Conservation (phyloP, 2,329 filamentous ascomycete genomes). For the Monilinia laxa region DNA sequence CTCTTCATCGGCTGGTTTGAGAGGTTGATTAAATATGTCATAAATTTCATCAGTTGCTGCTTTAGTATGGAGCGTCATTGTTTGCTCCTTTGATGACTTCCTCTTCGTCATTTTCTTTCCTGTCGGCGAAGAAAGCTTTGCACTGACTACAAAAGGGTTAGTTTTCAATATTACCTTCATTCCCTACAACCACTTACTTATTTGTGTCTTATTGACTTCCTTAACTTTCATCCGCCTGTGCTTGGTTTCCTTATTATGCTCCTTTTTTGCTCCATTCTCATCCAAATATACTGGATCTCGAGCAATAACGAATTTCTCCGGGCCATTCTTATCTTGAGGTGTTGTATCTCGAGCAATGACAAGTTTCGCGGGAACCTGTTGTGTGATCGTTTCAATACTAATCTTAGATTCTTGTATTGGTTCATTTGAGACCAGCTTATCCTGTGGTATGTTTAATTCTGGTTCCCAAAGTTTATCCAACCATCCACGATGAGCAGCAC, state of each 20-base stretch:
- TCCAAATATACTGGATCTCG: slow-evolving; percentile 49
- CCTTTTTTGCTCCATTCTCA: slow-evolving; percentile 54
- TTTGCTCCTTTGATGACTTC: slow-evolving; percentile 67
- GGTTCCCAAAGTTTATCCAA: slow-evolving; percentile 57
- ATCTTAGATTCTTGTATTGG: slow-evolving; percentile 25
- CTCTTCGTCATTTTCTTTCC: slow-evolving; percentile 80
- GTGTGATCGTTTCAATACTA: slow-evolving; percentile 30
- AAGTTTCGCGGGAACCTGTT: slow-evolving; percentile 41
- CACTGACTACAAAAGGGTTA: slow-evolving; percentile 66
- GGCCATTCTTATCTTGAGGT: slow-evolving; percentile 56
- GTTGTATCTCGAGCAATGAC: slow-evolving; percentile 41
- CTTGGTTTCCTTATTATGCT: slow-evolving; percentile 49
- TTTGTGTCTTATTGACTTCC: slow-evolving; percentile 89
- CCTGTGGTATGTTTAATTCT: slow-evolving; percentile 28
- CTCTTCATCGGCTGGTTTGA: slow-evolving; percentile 46
- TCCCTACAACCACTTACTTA: slow-evolving; percentile 62
- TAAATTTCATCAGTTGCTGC: slow-evolving; percentile 98
- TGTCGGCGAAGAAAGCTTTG: slow-evolving; percentile 86
- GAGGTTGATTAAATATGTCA: slow-evolving; percentile 89
- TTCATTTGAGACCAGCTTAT: slow-evolving; percentile 20
- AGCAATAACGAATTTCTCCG: slow-evolving; percentile 41
- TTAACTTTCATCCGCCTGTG: slow-evolving; percentile 74
- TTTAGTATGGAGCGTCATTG: slow-evolving; percentile 94
- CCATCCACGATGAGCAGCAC: slow-evolving; percentile 74
- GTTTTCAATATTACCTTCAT: slow-evolving; percentile 14